phyloP scores from a whole-genome alignment of 1,284 basidiomycete species.

The Irpex rosettiformis region DNA sequence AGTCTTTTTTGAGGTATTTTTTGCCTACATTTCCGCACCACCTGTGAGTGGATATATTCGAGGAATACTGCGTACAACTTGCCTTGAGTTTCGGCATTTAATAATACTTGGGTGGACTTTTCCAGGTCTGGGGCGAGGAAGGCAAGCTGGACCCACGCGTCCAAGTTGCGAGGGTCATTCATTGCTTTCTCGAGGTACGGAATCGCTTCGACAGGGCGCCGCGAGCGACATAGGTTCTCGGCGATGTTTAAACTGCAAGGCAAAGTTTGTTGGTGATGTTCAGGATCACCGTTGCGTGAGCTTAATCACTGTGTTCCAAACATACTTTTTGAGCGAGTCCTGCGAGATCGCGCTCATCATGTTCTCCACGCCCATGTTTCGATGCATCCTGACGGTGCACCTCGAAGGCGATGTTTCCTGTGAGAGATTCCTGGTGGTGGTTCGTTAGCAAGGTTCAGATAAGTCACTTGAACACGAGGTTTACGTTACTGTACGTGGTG shows the following conservation, averaged over 20 bases:
- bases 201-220: constrained; percentile 6
- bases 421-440: background rate
- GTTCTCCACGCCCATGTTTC: background rate
- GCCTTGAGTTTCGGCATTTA: constrained; percentile 7
- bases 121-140: constrained; percentile 8
- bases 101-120: background rate
- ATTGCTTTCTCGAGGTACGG: constrained; percentile 9
- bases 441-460: background rate
- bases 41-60: too few relatives aligned
- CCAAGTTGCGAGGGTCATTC: constrained; percentile 9
- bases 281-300: too few relatives aligned
- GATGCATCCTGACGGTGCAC: background rate
- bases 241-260: constrained; percentile 7
- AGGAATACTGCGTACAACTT: background rate
- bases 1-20: constrained; percentile 23
- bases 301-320: background rate
- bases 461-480: background rate
- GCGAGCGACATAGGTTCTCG: constrained; percentile 8
- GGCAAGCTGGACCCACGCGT: constrained; percentile 5
- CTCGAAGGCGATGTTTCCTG: background rate
- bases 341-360: background rate
- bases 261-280: too few relatives aligned
- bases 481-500: background rate
- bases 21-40: constrained; percentile 24
- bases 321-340: background rate